Conservation (phyloP, 352 stramenopile genomes). For the Phytophthora ramorum region DNA sequence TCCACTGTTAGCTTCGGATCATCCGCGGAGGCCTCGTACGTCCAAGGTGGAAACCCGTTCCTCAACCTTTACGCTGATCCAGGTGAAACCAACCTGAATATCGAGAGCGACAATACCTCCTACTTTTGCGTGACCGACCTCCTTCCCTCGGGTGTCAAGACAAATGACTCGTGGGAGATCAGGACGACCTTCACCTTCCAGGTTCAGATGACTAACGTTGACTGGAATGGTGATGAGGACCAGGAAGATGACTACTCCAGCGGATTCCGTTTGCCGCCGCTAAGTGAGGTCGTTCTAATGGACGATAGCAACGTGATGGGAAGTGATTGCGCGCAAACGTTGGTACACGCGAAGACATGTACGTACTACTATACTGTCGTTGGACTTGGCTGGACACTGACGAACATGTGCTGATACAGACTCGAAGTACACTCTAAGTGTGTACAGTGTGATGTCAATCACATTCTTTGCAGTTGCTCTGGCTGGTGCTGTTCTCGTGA, state of each 20-base stretch:
- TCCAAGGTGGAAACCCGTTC: conserved; percentile 83
- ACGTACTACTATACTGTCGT: conserved; percentile 31
- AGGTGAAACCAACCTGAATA: conserved; percentile 54
- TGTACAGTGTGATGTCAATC: conserved; percentile 90
- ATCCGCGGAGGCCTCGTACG: conserved; percentile 54
- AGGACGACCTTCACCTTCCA: conserved; percentile 77
- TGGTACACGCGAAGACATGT: conserved; percentile 73
- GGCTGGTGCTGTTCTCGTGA: conserved; percentile 78
- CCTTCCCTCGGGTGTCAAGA: conserved; percentile 61
- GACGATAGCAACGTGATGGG: conserved; percentile 58
- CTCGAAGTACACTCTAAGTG: conserved; percentile 72
- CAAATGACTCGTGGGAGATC: conserved; percentile 75
- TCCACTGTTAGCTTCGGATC: conserved; percentile 61
- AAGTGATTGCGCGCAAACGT: conserved; percentile 72
- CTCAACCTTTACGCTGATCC: conserved; percentile 69
- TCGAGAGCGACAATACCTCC: conserved; percentile 64
- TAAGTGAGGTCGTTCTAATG: conserved; percentile 71
- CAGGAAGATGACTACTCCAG: conserved; percentile 25
- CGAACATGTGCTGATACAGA: conserved; percentile 34
- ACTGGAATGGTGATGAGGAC: conserved; percentile 44
- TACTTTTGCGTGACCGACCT: conserved; percentile 83
- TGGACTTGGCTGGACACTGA: conserved; percentile 9
- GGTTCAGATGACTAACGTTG: conserved; percentile 65
- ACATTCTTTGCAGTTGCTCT: conserved; percentile 83
- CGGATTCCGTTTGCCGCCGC: conserved; percentile 48